These are phyloP conservation scores for Podaxis sp. DNA, from an alignment of 768 basidiomycete genomes.

Conservation along the genomic window DNA sequence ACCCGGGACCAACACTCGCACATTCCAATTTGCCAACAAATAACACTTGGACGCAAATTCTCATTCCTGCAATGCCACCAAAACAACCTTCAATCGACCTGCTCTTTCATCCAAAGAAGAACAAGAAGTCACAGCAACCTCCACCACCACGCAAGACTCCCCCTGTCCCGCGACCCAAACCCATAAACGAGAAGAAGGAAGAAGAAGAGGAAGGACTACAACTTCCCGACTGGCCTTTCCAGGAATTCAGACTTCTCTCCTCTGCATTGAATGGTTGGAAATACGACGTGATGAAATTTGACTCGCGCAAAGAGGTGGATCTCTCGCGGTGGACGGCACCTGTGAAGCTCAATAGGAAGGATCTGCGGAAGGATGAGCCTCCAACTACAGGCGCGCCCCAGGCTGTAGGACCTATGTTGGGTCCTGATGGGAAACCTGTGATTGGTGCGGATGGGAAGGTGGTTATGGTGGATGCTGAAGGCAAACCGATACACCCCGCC, in stretches of 20 bases:
- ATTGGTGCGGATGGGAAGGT: constrained; percentile 73
- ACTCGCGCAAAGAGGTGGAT: constrained; percentile 71
- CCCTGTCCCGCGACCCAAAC: constrained; percentile 39
- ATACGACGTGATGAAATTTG: constrained; percentile 92
- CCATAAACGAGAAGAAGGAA: constrained; percentile 22
- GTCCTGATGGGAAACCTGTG: constrained; percentile 82
- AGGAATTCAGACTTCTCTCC: constrained; percentile 79
- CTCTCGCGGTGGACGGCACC: constrained; percentile 68
- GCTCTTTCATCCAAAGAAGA: constrained; percentile 73
- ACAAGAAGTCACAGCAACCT: constrained; percentile 34
- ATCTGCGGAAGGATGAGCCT: constrained; percentile 55
- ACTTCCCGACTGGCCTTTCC: constrained; percentile 67
- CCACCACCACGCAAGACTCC: constrained; percentile 40
- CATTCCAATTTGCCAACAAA: background rate
- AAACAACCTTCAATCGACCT: constrained; percentile 41
- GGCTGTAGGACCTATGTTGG: constrained; percentile 74
- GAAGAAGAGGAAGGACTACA: constrained; percentile 53
- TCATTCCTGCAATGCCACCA: constrained; percentile 36
- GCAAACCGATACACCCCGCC: constrained; percentile 58
- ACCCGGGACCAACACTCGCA: background rate
- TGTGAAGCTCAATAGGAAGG: constrained; percentile 87
- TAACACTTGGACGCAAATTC: background rate
- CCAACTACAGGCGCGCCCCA: constrained; percentile 37
- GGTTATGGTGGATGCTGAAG: constrained; percentile 82
- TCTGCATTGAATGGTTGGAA: constrained; percentile 84